Percentiles rank a stretch among this genome's conserved stretches.
These are phyloP conservation scores for Hypoxylon lienhwacheense DNA, from an alignment of 495 filamentous ascomycete genomes.

Conservation along the genomic window DNA sequence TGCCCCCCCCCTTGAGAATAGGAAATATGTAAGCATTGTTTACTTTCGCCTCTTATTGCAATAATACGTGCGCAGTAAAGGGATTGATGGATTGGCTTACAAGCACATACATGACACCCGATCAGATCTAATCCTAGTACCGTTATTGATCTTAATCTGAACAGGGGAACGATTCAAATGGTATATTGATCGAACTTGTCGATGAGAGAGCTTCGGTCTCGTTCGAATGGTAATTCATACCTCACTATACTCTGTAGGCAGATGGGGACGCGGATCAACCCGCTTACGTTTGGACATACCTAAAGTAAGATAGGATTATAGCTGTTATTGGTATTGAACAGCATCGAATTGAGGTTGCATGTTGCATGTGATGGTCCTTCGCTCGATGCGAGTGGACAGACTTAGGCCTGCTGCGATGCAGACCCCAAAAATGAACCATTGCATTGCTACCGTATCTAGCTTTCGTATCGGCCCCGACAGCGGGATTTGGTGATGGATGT, in stretches of 20 bases:
- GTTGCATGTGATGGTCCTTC: constrained; percentile 25
- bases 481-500: constrained; percentile 23
- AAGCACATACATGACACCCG: too few relatives aligned
- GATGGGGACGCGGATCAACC: constrained; percentile 28
- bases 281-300: too few relatives aligned
- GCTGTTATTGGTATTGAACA: constrained; percentile 3
- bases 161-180: not conserved
- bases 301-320: too few relatives aligned
- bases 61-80: too few relatives aligned
- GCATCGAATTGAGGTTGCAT: too few relatives aligned
- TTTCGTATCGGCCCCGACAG: constrained; percentile 13
- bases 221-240: constrained; percentile 3
- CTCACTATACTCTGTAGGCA: not conserved
- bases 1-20: too few relatives aligned
- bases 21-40: not conserved
- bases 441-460: constrained; percentile 12
- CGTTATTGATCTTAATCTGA: not conserved
- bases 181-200: not conserved
- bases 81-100: too few relatives aligned
- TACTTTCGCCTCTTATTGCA: too few relatives aligned
- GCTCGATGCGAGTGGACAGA: constrained; percentile 10
- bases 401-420: constrained; percentile 6
- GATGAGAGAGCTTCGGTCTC: constrained; percentile 5
- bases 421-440: constrained; percentile 13
- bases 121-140: too few relatives aligned